Evolutionary conservation across 2,329 filamentous ascomycete species (phyloP).

Genomic region (Didymella arachidicola): DNA sequence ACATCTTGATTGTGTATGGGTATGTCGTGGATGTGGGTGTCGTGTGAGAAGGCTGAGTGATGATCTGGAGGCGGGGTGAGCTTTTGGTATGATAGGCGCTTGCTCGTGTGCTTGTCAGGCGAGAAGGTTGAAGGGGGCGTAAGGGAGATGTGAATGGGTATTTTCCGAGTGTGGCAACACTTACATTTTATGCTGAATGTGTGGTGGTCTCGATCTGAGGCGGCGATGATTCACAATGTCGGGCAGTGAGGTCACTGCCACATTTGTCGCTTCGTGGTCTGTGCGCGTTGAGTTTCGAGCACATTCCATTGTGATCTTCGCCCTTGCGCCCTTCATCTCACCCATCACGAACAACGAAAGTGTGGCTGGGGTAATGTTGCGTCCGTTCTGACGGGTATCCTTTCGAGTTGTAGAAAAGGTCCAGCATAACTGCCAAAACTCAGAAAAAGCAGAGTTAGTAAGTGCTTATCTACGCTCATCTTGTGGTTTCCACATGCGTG

Average conservation of each 20-base stretch:
- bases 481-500: not conserved
- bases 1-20: slow-evolving; percentile 57
- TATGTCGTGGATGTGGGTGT: slow-evolving; percentile 12
- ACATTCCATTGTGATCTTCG: slow-evolving; percentile 21
- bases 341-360: slow-evolving; percentile 3
- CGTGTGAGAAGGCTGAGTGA: slow-evolving; percentile 20
- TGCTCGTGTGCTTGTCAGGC: slow-evolving; percentile 21
- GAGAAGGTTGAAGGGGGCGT: slow-evolving; percentile 4
- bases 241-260: slow-evolving; percentile 21
- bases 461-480: not conserved
- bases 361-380: slow-evolving; percentile 13
- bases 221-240: slow-evolving; percentile 23
- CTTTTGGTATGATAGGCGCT: slow-evolving; percentile 13
- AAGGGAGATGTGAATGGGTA: not conserved
- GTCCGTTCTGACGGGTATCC: not conserved
- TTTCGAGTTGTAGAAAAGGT: not conserved
- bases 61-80: slow-evolving; percentile 22
- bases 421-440: not conserved
- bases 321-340: slow-evolving; percentile 30
- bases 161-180: not conserved
- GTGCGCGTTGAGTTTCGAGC: slow-evolving; percentile 16
- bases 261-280: slow-evolving; percentile 4
- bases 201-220: slow-evolving; percentile 19
- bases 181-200: slow-evolving; percentile 21
- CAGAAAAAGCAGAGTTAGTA: not conserved